These are phyloP conservation scores for Excoecaria agallocha DNA, from an alignment of 345 rosid genomes.

Conservation along the genomic window DNA sequence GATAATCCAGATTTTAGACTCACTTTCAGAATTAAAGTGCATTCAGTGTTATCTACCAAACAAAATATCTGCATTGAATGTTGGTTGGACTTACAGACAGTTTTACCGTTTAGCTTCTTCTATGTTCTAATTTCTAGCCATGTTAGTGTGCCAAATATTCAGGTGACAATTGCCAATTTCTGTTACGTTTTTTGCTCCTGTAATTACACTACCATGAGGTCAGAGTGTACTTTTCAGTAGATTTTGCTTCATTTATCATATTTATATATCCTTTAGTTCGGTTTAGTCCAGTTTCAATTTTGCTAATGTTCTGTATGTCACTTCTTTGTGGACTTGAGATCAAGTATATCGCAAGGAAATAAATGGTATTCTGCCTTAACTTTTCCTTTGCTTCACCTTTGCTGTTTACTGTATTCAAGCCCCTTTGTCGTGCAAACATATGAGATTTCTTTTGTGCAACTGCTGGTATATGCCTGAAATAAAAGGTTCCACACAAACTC, in stretches of 20 bases:
- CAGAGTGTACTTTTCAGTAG: too few relatives aligned
- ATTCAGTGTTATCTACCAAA: neutral
- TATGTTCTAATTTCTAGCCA: neutral
- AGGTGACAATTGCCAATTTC: too few relatives aligned
- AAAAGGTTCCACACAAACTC: too few relatives aligned
- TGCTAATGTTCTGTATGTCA: neutral
- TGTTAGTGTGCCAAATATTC: neutral
- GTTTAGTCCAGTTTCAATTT: too few relatives aligned
- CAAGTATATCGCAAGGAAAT: neutral
- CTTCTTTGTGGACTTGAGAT: neutral
- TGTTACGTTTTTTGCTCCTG: too few relatives aligned
- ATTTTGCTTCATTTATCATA: too few relatives aligned
- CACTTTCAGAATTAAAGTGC: neutral
- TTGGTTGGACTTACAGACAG: conserved; percentile 1
- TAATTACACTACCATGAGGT: neutral
- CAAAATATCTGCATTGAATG: neutral
- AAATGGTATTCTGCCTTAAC: conserved; percentile 4
- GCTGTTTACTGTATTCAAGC: too few relatives aligned
- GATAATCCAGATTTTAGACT: neutral
- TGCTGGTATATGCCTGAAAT: too few relatives aligned
- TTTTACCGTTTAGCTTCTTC: neutral
- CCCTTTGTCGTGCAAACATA: too few relatives aligned
- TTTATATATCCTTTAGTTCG: too few relatives aligned
- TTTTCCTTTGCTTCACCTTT: neutral
- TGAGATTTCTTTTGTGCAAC: too few relatives aligned